phyloP scores from a whole-genome alignment of 805 yeast genomes.

The Candida cerambycidarum region DNA sequence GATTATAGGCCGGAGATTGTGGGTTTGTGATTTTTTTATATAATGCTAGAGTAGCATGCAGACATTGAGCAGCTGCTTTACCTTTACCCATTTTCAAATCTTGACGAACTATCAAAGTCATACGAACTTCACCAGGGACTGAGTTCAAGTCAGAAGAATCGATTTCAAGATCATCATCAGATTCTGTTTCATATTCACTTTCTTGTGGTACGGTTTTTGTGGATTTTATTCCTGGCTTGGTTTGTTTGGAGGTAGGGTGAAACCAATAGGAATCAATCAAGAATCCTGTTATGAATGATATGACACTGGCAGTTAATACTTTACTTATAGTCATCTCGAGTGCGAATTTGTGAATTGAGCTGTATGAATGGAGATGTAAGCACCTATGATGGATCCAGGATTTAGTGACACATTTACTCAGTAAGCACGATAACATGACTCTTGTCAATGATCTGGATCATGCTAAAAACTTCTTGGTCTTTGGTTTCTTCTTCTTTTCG shows the following conservation, averaged over 20 bases:
- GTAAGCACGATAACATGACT: too few relatives aligned
- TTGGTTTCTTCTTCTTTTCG: constrained; percentile 47
- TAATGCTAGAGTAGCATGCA: constrained; percentile 94
- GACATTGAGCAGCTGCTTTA: constrained; percentile 95
- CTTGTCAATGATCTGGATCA: too few relatives aligned
- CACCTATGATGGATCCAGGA: too few relatives aligned
- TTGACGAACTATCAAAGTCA: constrained; percentile 85
- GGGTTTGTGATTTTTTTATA: constrained; percentile 66
- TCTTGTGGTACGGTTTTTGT: constrained; percentile 14
- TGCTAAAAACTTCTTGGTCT: constrained; percentile 25
- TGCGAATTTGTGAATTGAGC: background rate
- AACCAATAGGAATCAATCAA: constrained; percentile 22
- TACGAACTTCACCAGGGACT: constrained; percentile 74
- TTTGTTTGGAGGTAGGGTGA: constrained; percentile 7
- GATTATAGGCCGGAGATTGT: constrained; percentile 54
- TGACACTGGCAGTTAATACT: constrained; percentile 30
- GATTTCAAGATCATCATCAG: constrained; percentile 55
- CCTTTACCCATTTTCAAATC: constrained; percentile 94
- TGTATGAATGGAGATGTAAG: background rate
- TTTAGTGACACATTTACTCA: too few relatives aligned
- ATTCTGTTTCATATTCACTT: constrained; percentile 32
- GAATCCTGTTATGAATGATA: constrained; percentile 39
- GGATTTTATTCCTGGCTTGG: background rate
- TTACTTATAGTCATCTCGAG: background rate
- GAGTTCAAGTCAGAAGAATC: constrained; percentile 62